Evolutionary conservation across 2,329 filamentous ascomycete genomes (phyloP).

Genomic region (Parasarocladium wereldwijsianum): DNA sequence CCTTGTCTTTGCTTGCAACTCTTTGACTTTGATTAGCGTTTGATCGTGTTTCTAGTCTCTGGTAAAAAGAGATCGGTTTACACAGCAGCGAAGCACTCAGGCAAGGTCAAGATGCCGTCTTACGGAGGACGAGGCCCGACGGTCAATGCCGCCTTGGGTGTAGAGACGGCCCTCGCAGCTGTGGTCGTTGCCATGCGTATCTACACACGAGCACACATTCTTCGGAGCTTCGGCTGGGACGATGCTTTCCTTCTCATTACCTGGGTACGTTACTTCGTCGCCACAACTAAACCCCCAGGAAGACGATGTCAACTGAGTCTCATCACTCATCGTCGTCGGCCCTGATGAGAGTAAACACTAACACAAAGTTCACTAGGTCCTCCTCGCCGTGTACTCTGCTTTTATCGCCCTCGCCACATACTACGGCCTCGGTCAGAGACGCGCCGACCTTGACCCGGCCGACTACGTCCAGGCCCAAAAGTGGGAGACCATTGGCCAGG

Average conservation of each 20-base stretch:
- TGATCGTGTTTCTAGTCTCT: too few relatives aligned
- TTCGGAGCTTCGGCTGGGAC: conserved; percentile 4
- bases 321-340: too few relatives aligned
- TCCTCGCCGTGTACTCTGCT: conserved; percentile 4
- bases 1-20: too few relatives aligned
- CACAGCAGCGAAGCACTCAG: too few relatives aligned
- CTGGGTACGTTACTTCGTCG: conserved; percentile 1
- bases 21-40: too few relatives aligned
- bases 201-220: conserved; percentile 5
- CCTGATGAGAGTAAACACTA: background rate
- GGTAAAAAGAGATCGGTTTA: too few relatives aligned
- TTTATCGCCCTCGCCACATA: conserved; percentile 4
- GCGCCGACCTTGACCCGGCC: conserved; percentile 2
- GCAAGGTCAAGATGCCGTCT: conserved; percentile 1
- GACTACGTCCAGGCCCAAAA: conserved; percentile 6
- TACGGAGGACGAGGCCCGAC: conserved; percentile 5
- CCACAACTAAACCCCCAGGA: background rate
- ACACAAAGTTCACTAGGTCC: background rate
- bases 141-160: conserved; percentile 5
- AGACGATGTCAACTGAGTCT: background rate
- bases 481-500: conserved; percentile 7
- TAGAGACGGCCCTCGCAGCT: conserved; percentile 3
- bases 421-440: conserved; percentile 5
- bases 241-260: conserved; percentile 4
- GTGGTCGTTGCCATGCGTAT: conserved; percentile 2